phyloP scores from a whole-genome alignment of 306 rosid species.

The Cucumis melo region DNA sequence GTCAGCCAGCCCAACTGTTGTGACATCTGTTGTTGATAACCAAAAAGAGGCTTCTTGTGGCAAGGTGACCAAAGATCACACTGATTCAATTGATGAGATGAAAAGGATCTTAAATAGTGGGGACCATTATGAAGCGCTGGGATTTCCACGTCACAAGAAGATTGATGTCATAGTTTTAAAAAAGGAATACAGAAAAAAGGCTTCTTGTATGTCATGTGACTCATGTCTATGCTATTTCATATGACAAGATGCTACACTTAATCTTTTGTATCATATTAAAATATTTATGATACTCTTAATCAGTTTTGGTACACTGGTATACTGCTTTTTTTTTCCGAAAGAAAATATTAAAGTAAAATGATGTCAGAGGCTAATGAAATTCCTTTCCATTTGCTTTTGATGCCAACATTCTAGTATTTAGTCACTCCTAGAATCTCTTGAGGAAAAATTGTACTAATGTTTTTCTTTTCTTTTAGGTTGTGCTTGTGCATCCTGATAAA shows the following conservation, averaged over 20 bases:
- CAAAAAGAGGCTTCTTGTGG: slow-evolving; percentile 38
- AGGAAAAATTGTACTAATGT: background rate
- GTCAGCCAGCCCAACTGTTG: slow-evolving; percentile 46
- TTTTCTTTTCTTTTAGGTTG: slow-evolving; percentile 41
- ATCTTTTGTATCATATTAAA: background rate
- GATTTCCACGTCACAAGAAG: slow-evolving; percentile 59
- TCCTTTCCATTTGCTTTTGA: background rate
- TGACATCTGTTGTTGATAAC: slow-evolving; percentile 34
- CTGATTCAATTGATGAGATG: slow-evolving; percentile 70
- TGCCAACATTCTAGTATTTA: background rate
- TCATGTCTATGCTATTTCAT: background rate
- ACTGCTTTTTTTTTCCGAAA: too few relatives aligned
- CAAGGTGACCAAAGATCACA: slow-evolving; percentile 42
- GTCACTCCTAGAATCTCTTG: background rate
- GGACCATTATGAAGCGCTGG: slow-evolving; percentile 85
- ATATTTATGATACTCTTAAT: background rate
- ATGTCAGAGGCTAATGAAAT: background rate
- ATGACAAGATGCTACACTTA: background rate
- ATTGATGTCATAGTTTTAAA: slow-evolving; percentile 54
- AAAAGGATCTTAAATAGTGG: slow-evolving; percentile 52
- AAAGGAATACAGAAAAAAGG: slow-evolving; percentile 86
- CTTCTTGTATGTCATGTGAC: background rate
- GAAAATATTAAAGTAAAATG: background rate
- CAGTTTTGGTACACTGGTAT: background rate
- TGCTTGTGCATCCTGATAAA: slow-evolving; percentile 98